Percentiles rank a stretch among this genome's conserved stretches.
Evolutionary conservation across 352 stramenopile species (phyloP).

Genomic region (Phytophthora chlamydospora): DNA sequence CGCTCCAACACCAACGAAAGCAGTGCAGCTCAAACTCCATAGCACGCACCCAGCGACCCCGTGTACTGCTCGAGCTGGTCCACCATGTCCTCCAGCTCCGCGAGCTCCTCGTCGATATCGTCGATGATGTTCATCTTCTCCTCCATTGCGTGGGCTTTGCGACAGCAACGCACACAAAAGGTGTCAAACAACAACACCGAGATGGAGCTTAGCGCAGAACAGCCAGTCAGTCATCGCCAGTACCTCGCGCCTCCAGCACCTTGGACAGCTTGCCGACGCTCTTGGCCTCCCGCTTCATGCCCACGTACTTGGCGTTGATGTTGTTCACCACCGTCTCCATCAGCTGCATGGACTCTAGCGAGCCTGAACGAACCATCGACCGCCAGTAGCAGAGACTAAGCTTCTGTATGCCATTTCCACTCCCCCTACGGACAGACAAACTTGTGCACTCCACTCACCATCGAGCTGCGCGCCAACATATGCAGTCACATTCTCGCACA

Average conservation of each 20-base stretch:
- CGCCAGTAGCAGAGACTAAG: neutral
- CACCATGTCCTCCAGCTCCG: conserved; percentile 87
- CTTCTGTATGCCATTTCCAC: neutral
- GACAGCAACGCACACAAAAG: neutral
- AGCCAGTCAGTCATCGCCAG: neutral
- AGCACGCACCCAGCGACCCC: conserved; percentile 56
- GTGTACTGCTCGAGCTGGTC: conserved; percentile 87
- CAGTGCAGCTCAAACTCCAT: neutral
- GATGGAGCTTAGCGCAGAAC: neutral
- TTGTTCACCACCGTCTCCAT: conserved; percentile 65
- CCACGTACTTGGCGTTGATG: conserved; percentile 67
- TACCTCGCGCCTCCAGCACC: conserved; percentile 75
- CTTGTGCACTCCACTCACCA: conserved; percentile 35
- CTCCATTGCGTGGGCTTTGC: conserved; percentile 55
- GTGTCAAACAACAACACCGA: neutral
- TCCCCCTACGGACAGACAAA: neutral
- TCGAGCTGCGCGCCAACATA: conserved; percentile 74
- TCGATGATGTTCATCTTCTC: conserved; percentile 84
- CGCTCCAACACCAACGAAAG: neutral
- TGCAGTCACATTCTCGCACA: conserved; percentile 71
- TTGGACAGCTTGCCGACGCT: conserved; percentile 71
- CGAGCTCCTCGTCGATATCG: conserved; percentile 86
- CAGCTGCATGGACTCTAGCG: conserved; percentile 76
- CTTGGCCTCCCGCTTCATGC: conserved; percentile 64
- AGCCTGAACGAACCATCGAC: conserved; percentile 43